Evolutionary conservation across 257 asterid genomes (phyloP).

Genomic region (Catharanthus roseus): DNA sequence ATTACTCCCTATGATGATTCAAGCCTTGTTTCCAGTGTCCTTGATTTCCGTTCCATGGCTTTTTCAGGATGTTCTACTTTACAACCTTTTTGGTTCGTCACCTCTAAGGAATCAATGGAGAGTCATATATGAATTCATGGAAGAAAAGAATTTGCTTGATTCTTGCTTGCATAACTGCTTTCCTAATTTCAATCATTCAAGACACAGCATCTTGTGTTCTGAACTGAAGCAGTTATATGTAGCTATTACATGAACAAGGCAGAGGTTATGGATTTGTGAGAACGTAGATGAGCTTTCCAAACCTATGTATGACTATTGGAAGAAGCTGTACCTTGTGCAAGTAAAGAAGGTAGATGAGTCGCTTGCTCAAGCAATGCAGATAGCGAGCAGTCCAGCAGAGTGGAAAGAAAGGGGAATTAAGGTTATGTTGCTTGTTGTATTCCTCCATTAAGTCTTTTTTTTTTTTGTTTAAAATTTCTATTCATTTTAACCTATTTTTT

Average conservation of each 20-base stretch:
- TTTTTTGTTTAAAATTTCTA: no score
- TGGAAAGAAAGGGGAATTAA: conserved; percentile 63
- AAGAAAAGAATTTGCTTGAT: conserved; percentile 37
- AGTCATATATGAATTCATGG: conserved; percentile 51
- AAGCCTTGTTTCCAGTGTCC: not conserved
- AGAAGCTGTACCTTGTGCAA: conserved; percentile 46
- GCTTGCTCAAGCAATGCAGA: conserved; percentile 53
- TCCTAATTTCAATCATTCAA: conserved; percentile 42
- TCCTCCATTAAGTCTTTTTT: not conserved
- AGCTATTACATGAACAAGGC: conserved; percentile 64
- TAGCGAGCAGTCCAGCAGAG: conserved; percentile 61
- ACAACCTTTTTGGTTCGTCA: conserved; percentile 60
- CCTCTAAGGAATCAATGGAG: conserved; percentile 66
- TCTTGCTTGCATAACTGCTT: conserved; percentile 24
- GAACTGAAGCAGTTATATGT: conserved; percentile 65
- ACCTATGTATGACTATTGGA: conserved; percentile 70
- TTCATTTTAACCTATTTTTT: not conserved
- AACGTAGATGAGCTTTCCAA: conserved; percentile 37
- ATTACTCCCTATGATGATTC: not conserved
- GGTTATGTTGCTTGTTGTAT: conserved; percentile 25
- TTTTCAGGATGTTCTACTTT: conserved; percentile 57
- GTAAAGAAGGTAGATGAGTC: conserved; percentile 44
- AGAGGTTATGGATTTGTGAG: conserved; percentile 70
- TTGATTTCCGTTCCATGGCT: not conserved
- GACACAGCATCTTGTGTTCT: conserved; percentile 54